Percentiles rank a stretch among this genome's conserved stretches.
phyloP scores from a whole-genome alignment of 78 protist species.

The Dictyostelium intermedium region DNA sequence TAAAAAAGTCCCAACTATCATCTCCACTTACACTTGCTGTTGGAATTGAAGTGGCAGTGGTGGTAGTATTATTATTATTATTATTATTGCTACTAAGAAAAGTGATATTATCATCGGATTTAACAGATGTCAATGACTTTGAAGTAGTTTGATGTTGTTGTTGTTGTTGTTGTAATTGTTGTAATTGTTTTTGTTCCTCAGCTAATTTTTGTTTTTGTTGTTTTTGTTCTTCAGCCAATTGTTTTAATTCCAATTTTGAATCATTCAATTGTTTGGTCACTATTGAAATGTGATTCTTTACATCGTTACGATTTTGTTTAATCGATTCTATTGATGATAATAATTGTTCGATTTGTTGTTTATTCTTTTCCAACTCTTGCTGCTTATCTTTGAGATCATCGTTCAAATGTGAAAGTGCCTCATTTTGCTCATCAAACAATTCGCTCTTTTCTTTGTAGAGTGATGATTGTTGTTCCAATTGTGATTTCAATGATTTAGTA shows the following conservation, averaged over 20 bases:
- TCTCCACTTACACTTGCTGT: slow-evolving; percentile 23
- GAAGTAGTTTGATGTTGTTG: not conserved
- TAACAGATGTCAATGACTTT: not conserved
- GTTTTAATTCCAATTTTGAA: slow-evolving; percentile 11
- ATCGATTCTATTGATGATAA: slow-evolving; percentile 6
- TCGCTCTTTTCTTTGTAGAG: slow-evolving; percentile 16
- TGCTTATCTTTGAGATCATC: slow-evolving; percentile 28
- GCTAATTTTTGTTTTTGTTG: slow-evolving; percentile 31
- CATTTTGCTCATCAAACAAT: slow-evolving; percentile 48
- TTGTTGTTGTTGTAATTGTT: not conserved
- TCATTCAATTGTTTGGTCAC: not conserved
- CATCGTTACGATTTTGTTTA: slow-evolving; percentile 10
- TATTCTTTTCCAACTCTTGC: slow-evolving; percentile 16
- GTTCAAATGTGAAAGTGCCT: not conserved
- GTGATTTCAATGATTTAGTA: slow-evolving; percentile 32
- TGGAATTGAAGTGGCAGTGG: not conserved
- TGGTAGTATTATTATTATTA: not conserved
- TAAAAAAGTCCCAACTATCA: slow-evolving; percentile 15
- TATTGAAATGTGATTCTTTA: not conserved
- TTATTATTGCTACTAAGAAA: not conserved
- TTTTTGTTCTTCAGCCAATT: slow-evolving; percentile 30
- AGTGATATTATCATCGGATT: slow-evolving; percentile 18
- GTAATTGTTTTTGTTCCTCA: slow-evolving; percentile 30
- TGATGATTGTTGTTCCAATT: slow-evolving; percentile 32
- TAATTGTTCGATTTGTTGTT: not conserved